Percentiles rank a stretch among this genome's conserved stretches.
Evolutionary conservation across 768 basidiomycete genomes (phyloP).

Genomic region (Calocybe cyanea): DNA sequence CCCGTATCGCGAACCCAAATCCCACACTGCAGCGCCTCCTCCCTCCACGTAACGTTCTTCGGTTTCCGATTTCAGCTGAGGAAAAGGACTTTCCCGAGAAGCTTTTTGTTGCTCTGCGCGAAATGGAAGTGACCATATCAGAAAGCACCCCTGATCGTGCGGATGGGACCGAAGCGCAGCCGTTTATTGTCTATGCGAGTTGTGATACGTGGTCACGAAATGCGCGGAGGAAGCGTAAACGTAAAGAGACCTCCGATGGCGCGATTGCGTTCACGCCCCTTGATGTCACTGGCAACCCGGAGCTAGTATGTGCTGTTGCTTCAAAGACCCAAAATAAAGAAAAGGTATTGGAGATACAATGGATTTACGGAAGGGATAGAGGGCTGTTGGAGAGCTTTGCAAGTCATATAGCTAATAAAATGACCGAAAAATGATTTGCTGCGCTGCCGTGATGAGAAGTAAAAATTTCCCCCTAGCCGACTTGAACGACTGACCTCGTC

Average conservation of each 20-base stretch:
- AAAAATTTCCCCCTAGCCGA: constrained; percentile 2
- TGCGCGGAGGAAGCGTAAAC: constrained; percentile 48
- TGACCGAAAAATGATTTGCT: constrained; percentile 18
- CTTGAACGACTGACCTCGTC: constrained; percentile 8
- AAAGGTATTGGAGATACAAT: constrained; percentile 44
- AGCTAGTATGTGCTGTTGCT: constrained; percentile 11
- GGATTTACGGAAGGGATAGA: constrained; percentile 60
- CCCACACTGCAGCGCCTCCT: constrained; percentile 47
- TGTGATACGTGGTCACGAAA: constrained; percentile 68
- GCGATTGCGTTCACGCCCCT: neutral
- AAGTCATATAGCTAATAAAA: constrained; percentile 58
- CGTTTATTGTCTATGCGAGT: constrained; percentile 23
- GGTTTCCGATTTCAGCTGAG: constrained; percentile 30
- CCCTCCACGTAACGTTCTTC: constrained; percentile 56
- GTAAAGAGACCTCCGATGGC: constrained; percentile 10
- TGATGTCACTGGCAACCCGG: constrained; percentile 3
- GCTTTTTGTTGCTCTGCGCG: constrained; percentile 18
- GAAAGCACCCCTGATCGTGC: neutral
- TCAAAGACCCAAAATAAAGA: constrained; percentile 6
- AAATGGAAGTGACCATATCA: constrained; percentile 4
- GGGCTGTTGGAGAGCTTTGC: constrained; percentile 62
- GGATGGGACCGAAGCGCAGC: neutral
- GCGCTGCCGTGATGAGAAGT: neutral
- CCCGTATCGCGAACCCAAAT: constrained; percentile 33
- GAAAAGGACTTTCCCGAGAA: constrained; percentile 21